Evolutionary conservation across 176 grass and related monocot genomes (phyloP).

Genomic region (Oryza nivara): DNA sequence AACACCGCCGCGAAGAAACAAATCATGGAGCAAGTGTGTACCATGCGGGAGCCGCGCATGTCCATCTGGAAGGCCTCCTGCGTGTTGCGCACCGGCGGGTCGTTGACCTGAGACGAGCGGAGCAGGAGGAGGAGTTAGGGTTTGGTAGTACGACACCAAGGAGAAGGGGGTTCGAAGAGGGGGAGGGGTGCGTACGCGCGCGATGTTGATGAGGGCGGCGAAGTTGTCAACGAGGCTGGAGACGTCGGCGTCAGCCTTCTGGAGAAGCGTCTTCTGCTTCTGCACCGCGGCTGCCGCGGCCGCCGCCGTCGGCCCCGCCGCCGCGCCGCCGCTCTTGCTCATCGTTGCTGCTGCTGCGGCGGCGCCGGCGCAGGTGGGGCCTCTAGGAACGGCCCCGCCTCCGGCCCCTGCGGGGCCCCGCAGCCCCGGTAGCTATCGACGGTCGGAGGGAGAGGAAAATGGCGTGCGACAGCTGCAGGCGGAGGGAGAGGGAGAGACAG

Average conservation of each 20-base stretch:
- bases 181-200: slow-evolving; percentile 49
- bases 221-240: slow-evolving; percentile 80
- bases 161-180: neutral
- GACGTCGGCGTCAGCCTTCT: slow-evolving; percentile 74
- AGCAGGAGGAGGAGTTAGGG: neutral
- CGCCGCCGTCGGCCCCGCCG: slow-evolving; percentile 65
- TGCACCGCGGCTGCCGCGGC: slow-evolving; percentile 65
- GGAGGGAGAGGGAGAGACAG: too few relatives aligned
- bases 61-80: slow-evolving; percentile 88
- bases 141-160: neutral
- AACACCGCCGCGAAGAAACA: neutral
- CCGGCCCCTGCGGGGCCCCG: too few relatives aligned
- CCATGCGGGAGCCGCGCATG: slow-evolving; percentile 59
- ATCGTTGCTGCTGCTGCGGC: neutral
- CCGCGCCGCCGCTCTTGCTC: slow-evolving; percentile 48
- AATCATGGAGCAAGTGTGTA: slow-evolving; percentile 1
- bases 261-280: slow-evolving; percentile 83
- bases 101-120: slow-evolving; percentile 60
- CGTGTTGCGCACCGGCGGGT: slow-evolving; percentile 82
- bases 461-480: too few relatives aligned
- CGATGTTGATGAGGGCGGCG: slow-evolving; percentile 66
- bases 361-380: neutral
- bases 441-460: too few relatives aligned
- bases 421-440: too few relatives aligned
- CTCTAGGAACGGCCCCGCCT: too few relatives aligned